A percentile compares a stretch with the other conserved stretches of the same genome.
Evolutionary conservation across 768 basidiomycete species (phyloP).

Genomic region (Pulveroboletus sp.): DNA sequence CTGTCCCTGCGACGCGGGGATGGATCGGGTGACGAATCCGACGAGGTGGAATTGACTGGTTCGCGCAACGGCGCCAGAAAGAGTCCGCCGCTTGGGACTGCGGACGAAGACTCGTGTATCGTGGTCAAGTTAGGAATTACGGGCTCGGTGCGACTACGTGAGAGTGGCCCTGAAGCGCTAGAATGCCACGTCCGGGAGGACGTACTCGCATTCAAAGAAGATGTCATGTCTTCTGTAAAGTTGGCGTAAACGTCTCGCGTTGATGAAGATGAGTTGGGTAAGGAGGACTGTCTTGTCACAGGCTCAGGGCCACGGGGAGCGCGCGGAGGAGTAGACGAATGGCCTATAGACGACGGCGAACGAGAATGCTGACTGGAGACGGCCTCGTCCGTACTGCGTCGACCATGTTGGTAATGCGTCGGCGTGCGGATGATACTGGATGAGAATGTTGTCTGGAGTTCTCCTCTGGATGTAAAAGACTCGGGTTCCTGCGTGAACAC

Average conservation of each 20-base stretch:
- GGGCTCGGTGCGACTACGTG: constrained; percentile 31
- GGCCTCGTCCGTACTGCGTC: constrained; percentile 26
- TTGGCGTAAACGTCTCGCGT: constrained; percentile 18
- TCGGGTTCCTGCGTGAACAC: constrained; percentile 32
- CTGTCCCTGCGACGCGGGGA: constrained; percentile 26
- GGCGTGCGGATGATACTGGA: constrained; percentile 69
- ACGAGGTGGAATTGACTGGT: constrained; percentile 6
- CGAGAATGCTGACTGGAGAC: constrained; percentile 18
- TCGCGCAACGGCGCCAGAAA: constrained; percentile 25
- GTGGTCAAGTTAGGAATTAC: constrained; percentile 23
- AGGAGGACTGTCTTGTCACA: constrained; percentile 23
- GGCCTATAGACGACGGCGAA: constrained; percentile 20
- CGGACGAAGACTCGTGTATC: constrained; percentile 25
- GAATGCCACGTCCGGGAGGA: constrained; percentile 16
- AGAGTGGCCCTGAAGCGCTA: constrained; percentile 7
- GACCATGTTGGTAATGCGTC: constrained; percentile 45
- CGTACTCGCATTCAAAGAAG: constrained; percentile 15
- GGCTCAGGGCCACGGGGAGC: constrained; percentile 19
- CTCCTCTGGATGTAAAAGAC: constrained; percentile 47
- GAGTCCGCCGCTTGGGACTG: constrained; percentile 23
- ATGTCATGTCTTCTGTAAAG: constrained; percentile 28
- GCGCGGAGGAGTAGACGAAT: constrained; percentile 16
- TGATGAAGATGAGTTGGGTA: constrained; percentile 23
- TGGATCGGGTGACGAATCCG: constrained; percentile 27
- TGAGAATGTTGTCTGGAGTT: constrained; percentile 68